Conservation (phyloP, 1,139 yeast species). For the Trichomonascaceae sp. region DNA sequence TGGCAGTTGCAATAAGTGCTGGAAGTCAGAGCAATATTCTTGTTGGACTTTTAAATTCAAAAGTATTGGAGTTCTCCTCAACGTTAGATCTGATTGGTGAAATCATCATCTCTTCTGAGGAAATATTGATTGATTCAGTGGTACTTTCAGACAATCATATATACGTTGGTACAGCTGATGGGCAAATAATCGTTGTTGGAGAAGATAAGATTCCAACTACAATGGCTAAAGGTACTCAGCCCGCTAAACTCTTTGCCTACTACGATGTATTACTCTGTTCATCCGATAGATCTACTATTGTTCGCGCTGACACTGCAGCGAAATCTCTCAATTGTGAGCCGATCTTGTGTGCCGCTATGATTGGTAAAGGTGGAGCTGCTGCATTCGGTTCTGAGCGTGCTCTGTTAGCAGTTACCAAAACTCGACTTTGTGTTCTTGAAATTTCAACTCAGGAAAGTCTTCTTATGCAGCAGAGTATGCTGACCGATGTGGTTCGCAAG, state of each 20-base stretch:
- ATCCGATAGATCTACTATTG: not conserved
- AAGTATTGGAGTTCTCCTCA: not conserved
- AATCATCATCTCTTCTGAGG: not conserved
- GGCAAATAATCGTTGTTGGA: not conserved
- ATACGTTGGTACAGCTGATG: constrained; percentile 1
- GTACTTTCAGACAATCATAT: not conserved
- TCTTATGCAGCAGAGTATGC: not conserved
- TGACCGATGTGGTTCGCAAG: not conserved
- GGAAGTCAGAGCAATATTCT: not conserved
- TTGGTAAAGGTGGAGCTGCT: not conserved
- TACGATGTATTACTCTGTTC: not conserved
- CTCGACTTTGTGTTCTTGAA: not conserved
- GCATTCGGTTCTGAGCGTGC: not conserved
- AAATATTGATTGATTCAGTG: not conserved
- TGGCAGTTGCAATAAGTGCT: not conserved
- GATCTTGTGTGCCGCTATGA: not conserved
- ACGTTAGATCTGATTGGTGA: not conserved
- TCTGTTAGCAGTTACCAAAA: not conserved
- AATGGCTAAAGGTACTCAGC: not conserved
- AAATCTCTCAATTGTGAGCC: constrained; percentile 2
- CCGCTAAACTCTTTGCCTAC: not conserved
- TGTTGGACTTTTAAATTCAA: not conserved
- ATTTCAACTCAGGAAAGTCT: not conserved
- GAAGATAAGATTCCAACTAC: not conserved
- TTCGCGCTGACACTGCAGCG: not conserved